Evolutionary conservation across 192 early-diverging fungal species (phyloP).

Genomic region (Coemansia sp.): DNA sequence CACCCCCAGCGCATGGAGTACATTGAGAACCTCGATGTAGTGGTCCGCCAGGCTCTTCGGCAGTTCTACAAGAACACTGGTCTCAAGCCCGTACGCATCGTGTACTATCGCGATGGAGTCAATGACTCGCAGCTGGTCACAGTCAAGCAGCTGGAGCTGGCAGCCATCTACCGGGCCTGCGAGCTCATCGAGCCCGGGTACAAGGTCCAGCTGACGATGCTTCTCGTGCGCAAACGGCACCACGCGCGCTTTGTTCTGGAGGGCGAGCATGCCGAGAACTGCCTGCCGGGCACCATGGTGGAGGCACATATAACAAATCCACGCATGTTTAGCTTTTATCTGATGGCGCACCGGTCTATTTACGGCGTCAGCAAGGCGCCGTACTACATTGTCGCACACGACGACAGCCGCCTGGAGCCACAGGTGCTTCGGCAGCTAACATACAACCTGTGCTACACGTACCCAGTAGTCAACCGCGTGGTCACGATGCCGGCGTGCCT

Average conservation of each 20-base stretch:
- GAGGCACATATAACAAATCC: not conserved
- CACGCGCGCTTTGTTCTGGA: slow-evolving; percentile 11
- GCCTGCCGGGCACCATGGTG: slow-evolving; percentile 22
- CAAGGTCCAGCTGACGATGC: slow-evolving; percentile 11
- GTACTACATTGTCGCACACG: slow-evolving; percentile 34
- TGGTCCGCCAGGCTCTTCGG: slow-evolving; percentile 43
- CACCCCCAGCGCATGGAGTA: slow-evolving; percentile 33
- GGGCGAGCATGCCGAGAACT: slow-evolving; percentile 5
- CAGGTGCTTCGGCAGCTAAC: slow-evolving; percentile 13
- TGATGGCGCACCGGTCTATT: slow-evolving; percentile 18
- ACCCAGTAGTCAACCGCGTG: slow-evolving; percentile 15
- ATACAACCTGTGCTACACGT: slow-evolving; percentile 24
- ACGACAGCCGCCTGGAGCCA: slow-evolving; percentile 11
- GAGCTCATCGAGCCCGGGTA: slow-evolving; percentile 13
- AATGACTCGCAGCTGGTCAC: slow-evolving; percentile 23
- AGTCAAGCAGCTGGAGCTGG: slow-evolving; percentile 25
- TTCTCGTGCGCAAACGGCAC: slow-evolving; percentile 35
- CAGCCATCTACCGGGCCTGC: slow-evolving; percentile 16
- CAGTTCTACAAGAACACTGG: slow-evolving; percentile 32
- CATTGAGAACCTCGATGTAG: slow-evolving; percentile 29
- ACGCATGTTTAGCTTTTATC: slow-evolving; percentile 16
- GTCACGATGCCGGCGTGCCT: slow-evolving; percentile 33
- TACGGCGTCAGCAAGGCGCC: slow-evolving; percentile 15
- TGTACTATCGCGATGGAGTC: slow-evolving; percentile 60
- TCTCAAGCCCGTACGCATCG: slow-evolving; percentile 49